Percentiles rank a stretch among this genome's conserved stretches.
phyloP scores from a whole-genome alignment of 225 moss, liverwort and hornwort species.

The Antitrichia curtipendula region DNA sequence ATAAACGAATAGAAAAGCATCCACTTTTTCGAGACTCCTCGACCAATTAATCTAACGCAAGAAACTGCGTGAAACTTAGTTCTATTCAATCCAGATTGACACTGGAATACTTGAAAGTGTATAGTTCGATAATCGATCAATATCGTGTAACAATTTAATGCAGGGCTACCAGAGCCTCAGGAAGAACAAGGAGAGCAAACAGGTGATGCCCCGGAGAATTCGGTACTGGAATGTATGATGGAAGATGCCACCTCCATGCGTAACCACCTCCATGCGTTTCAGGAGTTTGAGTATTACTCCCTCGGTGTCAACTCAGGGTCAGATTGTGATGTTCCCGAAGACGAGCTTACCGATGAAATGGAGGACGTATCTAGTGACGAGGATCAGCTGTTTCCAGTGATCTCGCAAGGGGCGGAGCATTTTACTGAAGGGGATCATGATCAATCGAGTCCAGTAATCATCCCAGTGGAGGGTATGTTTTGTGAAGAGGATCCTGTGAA shows the following conservation, averaged over 20 bases:
- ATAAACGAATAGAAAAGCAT: neutral
- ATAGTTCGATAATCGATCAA: neutral
- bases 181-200: neutral
- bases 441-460: no score
- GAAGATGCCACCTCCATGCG: no score
- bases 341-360: neutral
- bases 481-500: neutral
- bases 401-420: no score
- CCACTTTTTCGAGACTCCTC: neutral
- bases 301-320: neutral
- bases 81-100: neutral
- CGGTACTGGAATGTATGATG: neutral
- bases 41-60: neutral
- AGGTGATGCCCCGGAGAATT: no score
- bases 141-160: neutral
- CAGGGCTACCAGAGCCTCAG: neutral
- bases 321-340: neutral
- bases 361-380: neutral
- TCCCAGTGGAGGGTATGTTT: no score
- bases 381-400: neutral
- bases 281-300: neutral
- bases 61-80: neutral
- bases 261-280: neutral
- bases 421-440: neutral
- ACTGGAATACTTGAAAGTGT: neutral